phyloP scores from a whole-genome alignment of 441 rosid genomes.

The Sinapis alba region DNA sequence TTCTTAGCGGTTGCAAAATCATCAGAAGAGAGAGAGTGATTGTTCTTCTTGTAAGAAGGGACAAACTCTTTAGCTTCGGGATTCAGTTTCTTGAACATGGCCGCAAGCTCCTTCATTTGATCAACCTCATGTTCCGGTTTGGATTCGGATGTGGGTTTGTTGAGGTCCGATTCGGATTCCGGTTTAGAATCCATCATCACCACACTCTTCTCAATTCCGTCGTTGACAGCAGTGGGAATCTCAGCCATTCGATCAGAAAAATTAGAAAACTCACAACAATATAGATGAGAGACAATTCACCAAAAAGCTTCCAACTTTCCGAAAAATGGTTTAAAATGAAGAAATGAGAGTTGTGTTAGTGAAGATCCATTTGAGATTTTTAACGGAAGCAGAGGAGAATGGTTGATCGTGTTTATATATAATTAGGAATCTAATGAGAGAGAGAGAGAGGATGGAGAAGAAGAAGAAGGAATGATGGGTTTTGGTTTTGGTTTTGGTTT shows the following conservation, averaged over 20 bases:
- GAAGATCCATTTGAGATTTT: constrained; percentile 17
- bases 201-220: constrained; percentile 16
- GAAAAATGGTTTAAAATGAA: not conserved
- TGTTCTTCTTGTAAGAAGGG: constrained; percentile 29
- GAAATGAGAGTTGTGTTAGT: constrained; percentile 5
- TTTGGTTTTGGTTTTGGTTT: constrained; percentile 31
- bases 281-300: not conserved
- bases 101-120: constrained; percentile 11
- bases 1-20: constrained; percentile 7
- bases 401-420: constrained; percentile 3
- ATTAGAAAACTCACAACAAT: not conserved
- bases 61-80: constrained; percentile 32
- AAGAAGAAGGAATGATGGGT: constrained; percentile 32
- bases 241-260: constrained; percentile 34
- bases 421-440: not conserved
- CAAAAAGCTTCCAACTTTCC: constrained; percentile 12
- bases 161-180: constrained; percentile 10
- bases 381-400: not conserved
- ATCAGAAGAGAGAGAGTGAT: constrained; percentile 17
- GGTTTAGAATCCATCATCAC: constrained; percentile 5
- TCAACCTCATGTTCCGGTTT: constrained; percentile 18
- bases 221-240: not conserved
- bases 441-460: constrained; percentile 17
- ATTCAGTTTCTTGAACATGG: too few relatives aligned
- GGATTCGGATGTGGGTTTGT: constrained; percentile 15